Base-by-base conservation (phyloP, 139 green algal species). In the Klebsormidium nitens region DNA sequence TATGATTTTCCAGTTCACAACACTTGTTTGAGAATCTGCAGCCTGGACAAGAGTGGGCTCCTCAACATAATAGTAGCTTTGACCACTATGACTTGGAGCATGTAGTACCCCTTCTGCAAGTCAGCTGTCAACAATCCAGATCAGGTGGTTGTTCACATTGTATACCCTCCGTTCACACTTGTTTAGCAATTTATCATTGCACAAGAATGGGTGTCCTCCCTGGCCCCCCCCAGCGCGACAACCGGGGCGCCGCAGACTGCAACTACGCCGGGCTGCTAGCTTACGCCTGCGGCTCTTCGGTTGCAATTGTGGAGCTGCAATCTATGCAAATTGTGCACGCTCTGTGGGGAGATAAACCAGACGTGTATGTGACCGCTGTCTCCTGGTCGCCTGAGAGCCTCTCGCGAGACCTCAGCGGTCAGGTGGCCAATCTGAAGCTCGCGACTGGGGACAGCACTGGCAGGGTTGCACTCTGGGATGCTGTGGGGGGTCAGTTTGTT, bases 281-380 rank as follows among this genome's bases (percentile, higher is more conserved):
- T 11, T 74, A 55, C 59, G 34, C 62, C 35, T 49, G 38, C 37
- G 68, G 59, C 5, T 23, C 59, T 34, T 29, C 59, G 14, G 17
- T 76, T 2, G 28, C 26, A 14, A 23, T 76, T 28, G 60, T 76
- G 11, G 68, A 76, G 28, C 19, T 62, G 14, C 40, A 23, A 11
- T 59, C 31, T 40, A 76, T 76, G 68, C 68, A 76, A 44, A 58
- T 76, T 26, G 68, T 76, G n/a, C 58, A 70, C 68, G 73, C 68
- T 42, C n/a, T 73, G 26, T n/a, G 31, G 59, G 19, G 26, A 5
- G 34, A 50, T 8, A 23, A 38, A n/a, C 17, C 36, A 19, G 28
- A 34, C 5, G 59, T 36, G 39, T 40, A 58, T 14, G 47, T 68
- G 26, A 76, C 68, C 28, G 68, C 68, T n/a, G 28, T 74, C 19